Base-by-base conservation (phyloP, 208 protist genomes). In the Acanthamoeba healyi region DNA sequence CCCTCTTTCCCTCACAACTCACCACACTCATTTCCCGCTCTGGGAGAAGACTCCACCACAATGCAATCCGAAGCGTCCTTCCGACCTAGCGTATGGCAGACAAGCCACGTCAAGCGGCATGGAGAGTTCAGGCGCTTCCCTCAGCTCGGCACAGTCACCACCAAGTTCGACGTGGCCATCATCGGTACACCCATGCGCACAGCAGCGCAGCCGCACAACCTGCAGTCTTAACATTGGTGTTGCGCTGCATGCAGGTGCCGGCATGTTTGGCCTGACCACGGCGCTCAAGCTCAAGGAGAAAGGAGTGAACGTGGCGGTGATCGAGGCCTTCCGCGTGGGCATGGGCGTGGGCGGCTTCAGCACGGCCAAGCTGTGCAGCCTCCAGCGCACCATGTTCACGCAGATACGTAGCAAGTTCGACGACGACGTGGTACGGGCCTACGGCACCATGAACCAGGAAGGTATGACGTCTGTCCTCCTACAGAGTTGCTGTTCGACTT, bases 361-460 rank as follows among this genome's bases (percentile, higher is more conserved):
- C 82, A 90, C 82, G 9, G 82, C 82, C 44, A 90, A 90, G 82
- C 82, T 90, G 1, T 72, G 82, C 54, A 72, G 54, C 56, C 51
- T 90, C 24, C 82, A 90, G 38, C 46, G 82, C 82, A 63, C 34
- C 40, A 49, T 63, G 29, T 70, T 54, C 32, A 32, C 82, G 3
- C 29, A 70, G 51, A 63, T 90, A 15, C 22, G 34, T 14, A 24
- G 17, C 54, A 49, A 63, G 82, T 63, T 90, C 36, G 29, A 38
- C 19, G 29, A 42, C 15, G 82, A 90, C 34, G 82, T 63, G 1
- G 24, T 90, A 7, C 7, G 34, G 26, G 82, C 82, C 51, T 90
- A 90, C 82, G 82, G 54, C 44, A 24, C 17, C 54, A 72, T 90
- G 46, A 90, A 67, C 36, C 54, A 90, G 34, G 34, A 70, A 70